phyloP scores from a whole-genome alignment of 202 grass and related monocot species.

The Saccharum hybrid region DNA sequence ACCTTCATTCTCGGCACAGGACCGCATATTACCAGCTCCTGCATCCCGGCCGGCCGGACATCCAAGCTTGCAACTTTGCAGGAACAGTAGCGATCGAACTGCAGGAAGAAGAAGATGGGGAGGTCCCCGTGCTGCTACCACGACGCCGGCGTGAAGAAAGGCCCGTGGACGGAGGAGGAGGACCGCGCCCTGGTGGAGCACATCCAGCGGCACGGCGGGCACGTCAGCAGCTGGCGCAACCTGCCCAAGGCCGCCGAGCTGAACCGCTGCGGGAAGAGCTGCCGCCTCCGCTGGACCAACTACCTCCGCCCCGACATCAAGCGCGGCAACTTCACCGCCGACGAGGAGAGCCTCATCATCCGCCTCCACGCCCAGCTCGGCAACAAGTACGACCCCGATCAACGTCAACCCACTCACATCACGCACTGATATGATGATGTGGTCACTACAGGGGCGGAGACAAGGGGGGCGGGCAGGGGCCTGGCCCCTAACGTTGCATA shows the following conservation, averaged over 20 bases:
- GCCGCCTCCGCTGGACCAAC: constrained; percentile 85
- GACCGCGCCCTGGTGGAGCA: constrained; percentile 53
- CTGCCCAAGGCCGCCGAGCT: constrained; percentile 52
- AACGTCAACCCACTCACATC: too few relatives aligned
- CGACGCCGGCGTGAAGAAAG: constrained; percentile 51
- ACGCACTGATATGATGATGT: too few relatives aligned
- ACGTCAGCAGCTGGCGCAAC: constrained; percentile 58
- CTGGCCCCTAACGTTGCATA: too few relatives aligned
- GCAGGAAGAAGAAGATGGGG: constrained; percentile 37
- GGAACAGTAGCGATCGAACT: too few relatives aligned
- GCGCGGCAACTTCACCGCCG: constrained; percentile 65
- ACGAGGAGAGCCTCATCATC: constrained; percentile 76
- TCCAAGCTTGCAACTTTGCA: background rate
- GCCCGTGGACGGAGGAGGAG: constrained; percentile 64
- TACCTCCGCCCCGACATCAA: constrained; percentile 86
- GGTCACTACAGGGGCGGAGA: too few relatives aligned
- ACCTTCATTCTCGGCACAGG: background rate
- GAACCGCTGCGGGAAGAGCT: constrained; percentile 83
- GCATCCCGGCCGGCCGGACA: too few relatives aligned
- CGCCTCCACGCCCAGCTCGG: constrained; percentile 59
- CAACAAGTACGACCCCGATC: constrained; percentile 53
- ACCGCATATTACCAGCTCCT: background rate
- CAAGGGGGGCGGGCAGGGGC: too few relatives aligned
- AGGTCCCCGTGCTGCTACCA: constrained; percentile 62
- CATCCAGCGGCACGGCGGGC: constrained; percentile 53